Base-by-base conservation (phyloP, 2,329 filamentous ascomycete species). In the Curvularia verruculosa region DNA sequence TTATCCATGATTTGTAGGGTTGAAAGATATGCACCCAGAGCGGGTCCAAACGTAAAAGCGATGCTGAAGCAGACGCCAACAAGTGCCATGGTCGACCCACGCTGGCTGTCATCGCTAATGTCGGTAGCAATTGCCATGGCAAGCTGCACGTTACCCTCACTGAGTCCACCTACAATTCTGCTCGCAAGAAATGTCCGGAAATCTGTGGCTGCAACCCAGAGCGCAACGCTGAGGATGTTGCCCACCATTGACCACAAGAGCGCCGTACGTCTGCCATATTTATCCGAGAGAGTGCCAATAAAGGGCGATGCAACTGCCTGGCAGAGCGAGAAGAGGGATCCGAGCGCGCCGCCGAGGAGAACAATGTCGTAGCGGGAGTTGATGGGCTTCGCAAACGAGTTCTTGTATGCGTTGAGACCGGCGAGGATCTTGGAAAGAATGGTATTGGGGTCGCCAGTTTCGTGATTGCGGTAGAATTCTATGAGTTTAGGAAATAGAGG, bases 321-420 rank as follows among this genome's bases (percentile, higher is more conserved):
- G 44, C 97, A 87, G 45, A 98, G 83, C 12, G 90, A 94, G 82
- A 99, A 99, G 19, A 99, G 82, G 54, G 93, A 97, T 63, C 95
- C 95, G 24, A 99, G 83, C 21, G 94, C 95, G 46, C 95, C 95
- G 52, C 95, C 95, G 5, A 99, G 86, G 41, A 99, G 85, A 24
- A 99, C 93, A 66, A 98, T 96, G 75, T 99, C 95, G 82, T 99
- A 96, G 80, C 92, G 88, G 55, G 93, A 93, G 73, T 96, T 94
- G 77, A 99, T 98, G 43, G 94, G 93, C 53, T 89, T 88, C 41
- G 91, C 88, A 73, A 99, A 99, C 55, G 91, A 86, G 65, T 93
- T 89, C 79, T 99, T 99, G 85, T 99, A 99, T 44, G 90, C 84
- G 74, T 99, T 97, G 50, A 99, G 85, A 66, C 90, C 93, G 67